Conservation (phyloP, 345 rosid genomes). For the Leavenworthia alabamica region DNA sequence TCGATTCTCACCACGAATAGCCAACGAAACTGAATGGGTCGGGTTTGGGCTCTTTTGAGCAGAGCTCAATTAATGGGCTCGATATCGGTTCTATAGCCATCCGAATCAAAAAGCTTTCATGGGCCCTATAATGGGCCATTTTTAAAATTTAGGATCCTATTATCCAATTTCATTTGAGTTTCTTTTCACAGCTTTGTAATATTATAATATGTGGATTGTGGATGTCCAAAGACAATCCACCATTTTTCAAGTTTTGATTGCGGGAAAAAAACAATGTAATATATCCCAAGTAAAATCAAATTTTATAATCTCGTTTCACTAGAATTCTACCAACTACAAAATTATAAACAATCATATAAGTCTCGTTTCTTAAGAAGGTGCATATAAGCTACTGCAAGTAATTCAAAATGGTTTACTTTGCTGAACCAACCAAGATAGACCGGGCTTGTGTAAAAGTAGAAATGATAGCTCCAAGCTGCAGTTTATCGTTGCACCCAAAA, state of each 20-base stretch:
- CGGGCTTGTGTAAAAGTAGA: conserved; percentile 67
- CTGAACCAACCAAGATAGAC: conserved; percentile 55
- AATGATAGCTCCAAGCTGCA: conserved; percentile 81
- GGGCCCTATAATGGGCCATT: background rate
- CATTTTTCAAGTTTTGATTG: too few species aligned
- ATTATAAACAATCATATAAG: too few species aligned
- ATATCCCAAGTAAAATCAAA: too few species aligned
- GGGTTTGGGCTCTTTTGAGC: conserved; percentile 60
- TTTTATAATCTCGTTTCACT: too few species aligned
- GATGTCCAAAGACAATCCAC: background rate
- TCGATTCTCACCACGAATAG: conserved; percentile 53
- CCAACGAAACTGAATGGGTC: conserved; percentile 60
- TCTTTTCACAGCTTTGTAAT: background rate
- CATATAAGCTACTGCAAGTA: conserved; percentile 6
- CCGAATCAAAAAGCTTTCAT: conserved; percentile 10
- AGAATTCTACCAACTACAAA: too few species aligned
- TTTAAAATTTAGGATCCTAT: background rate
- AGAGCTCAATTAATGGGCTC: background rate
- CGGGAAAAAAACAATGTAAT: background rate
- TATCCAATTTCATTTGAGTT: background rate
- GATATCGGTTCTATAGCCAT: conserved; percentile 19
- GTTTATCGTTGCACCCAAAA: conserved; percentile 82
- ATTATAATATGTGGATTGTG: background rate
- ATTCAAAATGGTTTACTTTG: conserved; percentile 39
- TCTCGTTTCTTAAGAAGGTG: background rate